phyloP scores from a whole-genome alignment of 768 basidiomycete genomes.

The Kwoniella bestiolae region DNA sequence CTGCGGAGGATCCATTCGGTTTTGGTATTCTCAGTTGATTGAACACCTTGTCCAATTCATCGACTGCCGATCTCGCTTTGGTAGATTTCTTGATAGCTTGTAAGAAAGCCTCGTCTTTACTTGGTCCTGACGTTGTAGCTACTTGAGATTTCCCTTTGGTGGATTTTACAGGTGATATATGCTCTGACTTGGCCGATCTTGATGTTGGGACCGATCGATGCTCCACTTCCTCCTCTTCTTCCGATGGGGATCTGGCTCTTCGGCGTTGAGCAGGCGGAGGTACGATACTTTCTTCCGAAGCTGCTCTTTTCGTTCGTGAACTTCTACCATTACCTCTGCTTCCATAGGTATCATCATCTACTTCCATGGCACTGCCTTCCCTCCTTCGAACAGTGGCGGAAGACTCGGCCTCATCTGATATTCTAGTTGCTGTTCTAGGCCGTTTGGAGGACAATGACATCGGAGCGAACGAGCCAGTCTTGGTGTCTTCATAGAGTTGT shows the following conservation, averaged over 20 bases:
- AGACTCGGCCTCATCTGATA: constrained; percentile 8
- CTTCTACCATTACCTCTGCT: constrained; percentile 27
- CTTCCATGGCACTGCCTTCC: constrained; percentile 22
- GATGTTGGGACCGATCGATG: background rate
- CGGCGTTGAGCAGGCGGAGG: constrained; percentile 25
- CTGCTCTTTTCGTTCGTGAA: constrained; percentile 25
- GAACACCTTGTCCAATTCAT: constrained; percentile 56
- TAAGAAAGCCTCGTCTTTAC: constrained; percentile 50
- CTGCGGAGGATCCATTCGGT: constrained; percentile 19
- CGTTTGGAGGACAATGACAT: background rate
- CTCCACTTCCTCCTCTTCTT: constrained; percentile 31
- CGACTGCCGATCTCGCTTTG: constrained; percentile 48
- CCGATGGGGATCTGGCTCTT: constrained; percentile 22
- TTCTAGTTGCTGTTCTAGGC: constrained; percentile 11
- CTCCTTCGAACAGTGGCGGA: background rate
- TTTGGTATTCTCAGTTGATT: constrained; percentile 53
- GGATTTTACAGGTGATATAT: constrained; percentile 1
- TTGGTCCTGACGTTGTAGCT: constrained; percentile 3
- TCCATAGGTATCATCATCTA: constrained; percentile 38
- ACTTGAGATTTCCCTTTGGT: constrained; percentile 3
- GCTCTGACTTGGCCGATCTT: constrained; percentile 1
- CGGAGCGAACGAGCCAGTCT: constrained; percentile 17
- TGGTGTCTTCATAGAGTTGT: constrained; percentile 47
- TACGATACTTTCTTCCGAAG: constrained; percentile 1
- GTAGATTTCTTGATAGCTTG: constrained; percentile 46